Evolutionary conservation across 441 rosid species (phyloP), one percentile per base, ranked within the genome.

Genomic region (Gossypium schwendimanii): DNA sequence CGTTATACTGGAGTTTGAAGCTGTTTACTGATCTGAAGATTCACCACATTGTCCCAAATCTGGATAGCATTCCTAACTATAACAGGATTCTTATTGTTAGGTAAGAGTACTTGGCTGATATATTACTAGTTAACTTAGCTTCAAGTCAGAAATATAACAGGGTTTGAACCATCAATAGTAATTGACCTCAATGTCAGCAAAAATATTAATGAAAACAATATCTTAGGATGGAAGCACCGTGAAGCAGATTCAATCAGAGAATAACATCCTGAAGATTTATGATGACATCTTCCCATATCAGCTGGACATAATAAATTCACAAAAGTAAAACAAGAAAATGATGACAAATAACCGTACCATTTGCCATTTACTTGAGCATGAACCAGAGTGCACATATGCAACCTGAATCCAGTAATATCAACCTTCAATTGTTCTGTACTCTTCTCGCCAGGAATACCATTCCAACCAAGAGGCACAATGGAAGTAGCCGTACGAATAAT

Each of bases 361-460:
- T 83, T 87, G 73, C 98, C 97, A 79, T 95, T 91, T 69, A 95
- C 97, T 85, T 89, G 94, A 75, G 98, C 99, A 75, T 92, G 94
- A 77, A 95, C 87, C 74, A 92, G 78, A 20, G 87, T 83, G 78
- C 99, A 92, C 77, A 92, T 84, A 81, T 95, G 98, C 89, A 95
- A 86, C 73, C 98, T 88, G 82, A 80, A 87, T 74, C 99, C 99
- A 55, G 88, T 84, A 77, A 95, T 87, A 89, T 92, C 99, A 77
- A 95, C 93, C 80, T 92, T 95, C 70, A 95, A 83, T 53, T 91
- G 92, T 75, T 94, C 94, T 66, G 83, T 80, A 61, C 84, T 95
- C 82, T 91, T 92, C 72, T 84, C 91, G 31, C 90, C 90, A 36
- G 89, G 90, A 81, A 80, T 74, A 63, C 97, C 94, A 50, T 78